Evolutionary conservation across 805 yeast species (phyloP), one percentile per base, ranked within the genome.

Genomic region (Kockiozyma suomiensis): DNA sequence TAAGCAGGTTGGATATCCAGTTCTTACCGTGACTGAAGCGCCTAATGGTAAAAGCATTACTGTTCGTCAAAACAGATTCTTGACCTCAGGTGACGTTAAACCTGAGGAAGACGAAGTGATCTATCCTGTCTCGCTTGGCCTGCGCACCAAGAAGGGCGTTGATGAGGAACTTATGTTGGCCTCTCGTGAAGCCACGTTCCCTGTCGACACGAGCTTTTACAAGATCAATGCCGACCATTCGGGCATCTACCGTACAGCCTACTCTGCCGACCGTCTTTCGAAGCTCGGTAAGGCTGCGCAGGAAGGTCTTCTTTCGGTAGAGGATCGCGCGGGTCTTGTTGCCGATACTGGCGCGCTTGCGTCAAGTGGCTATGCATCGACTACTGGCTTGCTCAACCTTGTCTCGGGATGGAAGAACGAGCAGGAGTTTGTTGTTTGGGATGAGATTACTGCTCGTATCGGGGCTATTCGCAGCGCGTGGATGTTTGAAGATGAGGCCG

Each of bases 1-100:
- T 65, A 78, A 81, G 54, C 79, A 83, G 62, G 81, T 86, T 51
- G 96, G 96, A 4, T 88, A 77, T 75, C 96, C 96, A 3, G 77
- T 86, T 30, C 67, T 89, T 30, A 74, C 78, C 42, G 91, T 85
- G 15, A 71, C 70, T 6, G 74, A 77, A 56, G 71, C 73, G 4
- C 76, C 72, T 12, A 68, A 69, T 26, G 66, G 64, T 30, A 65
- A 67, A 47, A 50, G 59, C 26, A 72, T 85, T 63, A 70, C 71
- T 17, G 70, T 85, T 33, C 71, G 70, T 25, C 93, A 87, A 75
- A 74, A 81, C 60, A 78, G 93, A 64, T 87, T 84, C 72, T 75
- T 87, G 64, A 76, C 80, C 41, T 78, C 85, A 33, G 90, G 88
- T 37, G 90, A 85, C 69, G 82, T 79, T 37, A 74, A 72, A 46